These are phyloP conservation scores for Dryadomyces quercus-mongolicae DNA, from an alignment of 2,329 filamentous ascomycete genomes.

Conservation along the genomic window DNA sequence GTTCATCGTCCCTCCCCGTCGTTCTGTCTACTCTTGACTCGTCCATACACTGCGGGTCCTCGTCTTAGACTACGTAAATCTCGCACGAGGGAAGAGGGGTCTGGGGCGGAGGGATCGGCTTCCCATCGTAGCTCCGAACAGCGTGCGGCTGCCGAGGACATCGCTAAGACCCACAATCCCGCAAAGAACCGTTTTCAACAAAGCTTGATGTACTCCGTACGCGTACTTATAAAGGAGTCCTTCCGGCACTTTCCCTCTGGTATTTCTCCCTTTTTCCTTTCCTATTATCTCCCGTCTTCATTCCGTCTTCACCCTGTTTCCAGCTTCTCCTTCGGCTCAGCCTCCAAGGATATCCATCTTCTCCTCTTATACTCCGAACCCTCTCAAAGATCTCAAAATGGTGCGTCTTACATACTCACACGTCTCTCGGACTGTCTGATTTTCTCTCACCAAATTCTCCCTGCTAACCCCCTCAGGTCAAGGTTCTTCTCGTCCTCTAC, in stretches of 20 bases:
- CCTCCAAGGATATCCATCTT: too few relatives aligned
- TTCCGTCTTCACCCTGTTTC: neutral
- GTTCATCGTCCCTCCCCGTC: too few relatives aligned
- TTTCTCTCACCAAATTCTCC: too few relatives aligned
- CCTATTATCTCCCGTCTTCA: neutral
- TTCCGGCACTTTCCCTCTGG: neutral
- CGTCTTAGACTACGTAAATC: too few relatives aligned
- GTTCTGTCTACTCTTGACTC: too few relatives aligned
- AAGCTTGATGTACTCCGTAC: neutral
- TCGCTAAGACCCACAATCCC: neutral
- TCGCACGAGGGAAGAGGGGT: neutral
- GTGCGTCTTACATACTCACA: neutral
- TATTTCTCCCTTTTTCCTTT: neutral
- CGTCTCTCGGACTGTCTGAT: too few relatives aligned
- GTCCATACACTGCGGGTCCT: too few relatives aligned
- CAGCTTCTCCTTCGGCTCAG: neutral
- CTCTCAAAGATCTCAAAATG: too few relatives aligned
- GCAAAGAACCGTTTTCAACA: neutral
- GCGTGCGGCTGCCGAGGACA: neutral
- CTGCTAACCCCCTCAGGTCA: slow-evolving; percentile 60
- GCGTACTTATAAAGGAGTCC: neutral
- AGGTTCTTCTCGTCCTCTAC: slow-evolving; percentile 89
- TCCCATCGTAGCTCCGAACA: slow-evolving; percentile 1
- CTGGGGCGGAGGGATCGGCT: neutral
- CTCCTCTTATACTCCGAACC: too few relatives aligned